Base-by-base conservation (phyloP, 768 basidiomycete species). In the Boletus sensibilis region DNA sequence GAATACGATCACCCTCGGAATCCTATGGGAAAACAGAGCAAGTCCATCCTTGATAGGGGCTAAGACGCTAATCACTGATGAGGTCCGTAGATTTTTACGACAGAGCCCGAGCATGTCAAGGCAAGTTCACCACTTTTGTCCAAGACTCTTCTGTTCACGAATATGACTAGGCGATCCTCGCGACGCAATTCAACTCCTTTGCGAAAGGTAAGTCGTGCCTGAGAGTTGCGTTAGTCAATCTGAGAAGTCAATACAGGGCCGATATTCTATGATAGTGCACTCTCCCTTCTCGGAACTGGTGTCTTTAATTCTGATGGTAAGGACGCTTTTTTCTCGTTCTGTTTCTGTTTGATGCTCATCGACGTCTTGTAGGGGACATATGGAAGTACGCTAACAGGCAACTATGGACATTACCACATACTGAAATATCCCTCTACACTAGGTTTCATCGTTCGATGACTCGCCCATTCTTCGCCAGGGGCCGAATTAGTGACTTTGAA, bases 401-500 rank as follows among this genome's bases (percentile, higher is more conserved):
- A 20, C 38, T 18, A 9, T 39, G 9, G 27, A 21, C 35, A 31
- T 25, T 1, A 16, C 16, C 18, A 23, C 45, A 21, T 33, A 27
- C 20, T 52, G 18, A 51, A n/a, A 41, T 23, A 39, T 18, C 43
- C 38, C 21, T 23, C 1, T 18, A 29, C 16, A 10, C 44, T 50
- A 83, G 83, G 61, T 82, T 84, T 67, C 84, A 85, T 59, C 80
- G 84, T 14, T 65, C 76, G 0, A 82, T 86, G 73, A 81, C 82
- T 0, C 78, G 85, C 2, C 85, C 85, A 0, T 86, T 85, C 74
- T 86, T 87, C 70, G 75, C 56, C 59, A 77, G 73, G 51, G 80
- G 83, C 21, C 70, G 80, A 11, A 81, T 83, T 50, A 77, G 75
- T 55, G 75, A 83, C 60, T 83, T 83, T 64, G 79, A 83, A 20